Evolutionary conservation across 257 asterid species (phyloP).

Genomic region (Lavandula angustifolia): DNA sequence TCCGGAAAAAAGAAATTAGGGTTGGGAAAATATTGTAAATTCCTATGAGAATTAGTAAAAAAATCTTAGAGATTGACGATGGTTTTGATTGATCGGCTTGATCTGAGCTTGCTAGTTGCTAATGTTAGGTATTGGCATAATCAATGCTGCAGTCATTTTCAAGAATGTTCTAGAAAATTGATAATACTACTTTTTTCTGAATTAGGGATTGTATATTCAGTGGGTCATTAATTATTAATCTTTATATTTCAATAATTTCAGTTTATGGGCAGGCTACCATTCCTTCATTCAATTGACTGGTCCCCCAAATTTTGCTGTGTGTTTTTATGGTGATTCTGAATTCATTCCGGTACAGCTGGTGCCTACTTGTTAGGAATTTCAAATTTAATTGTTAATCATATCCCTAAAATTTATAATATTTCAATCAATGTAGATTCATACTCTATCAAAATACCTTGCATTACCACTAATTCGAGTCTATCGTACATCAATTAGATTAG

Average conservation of each 20-base stretch:
- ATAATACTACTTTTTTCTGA: constrained; percentile 29
- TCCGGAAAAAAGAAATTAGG: too few relatives aligned
- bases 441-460: too few relatives aligned
- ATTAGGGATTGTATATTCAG: constrained; percentile 33
- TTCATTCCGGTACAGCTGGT: constrained; percentile 21
- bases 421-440: too few relatives aligned
- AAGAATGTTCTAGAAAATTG: constrained; percentile 35
- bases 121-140: constrained; percentile 18
- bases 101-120: too few relatives aligned
- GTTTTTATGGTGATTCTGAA: not conserved
- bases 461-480: too few relatives aligned
- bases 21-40: too few relatives aligned
- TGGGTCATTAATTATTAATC: constrained; percentile 23
- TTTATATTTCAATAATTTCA: constrained; percentile 21
- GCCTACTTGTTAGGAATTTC: not conserved
- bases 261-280: constrained; percentile 15
- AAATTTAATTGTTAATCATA: too few relatives aligned
- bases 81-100: too few relatives aligned
- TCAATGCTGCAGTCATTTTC: constrained; percentile 18
- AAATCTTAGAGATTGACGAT: not conserved
- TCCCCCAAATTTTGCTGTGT: constrained; percentile 2
- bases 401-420: too few relatives aligned
- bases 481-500: too few relatives aligned
- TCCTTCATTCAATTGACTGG: constrained; percentile 14
- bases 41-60: not conserved